Percentiles rank a stretch among this genome's conserved stretches.
Evolutionary conservation across 2,329 filamentous ascomycete genomes (phyloP).

Genomic region (Fusarium agapanthi): DNA sequence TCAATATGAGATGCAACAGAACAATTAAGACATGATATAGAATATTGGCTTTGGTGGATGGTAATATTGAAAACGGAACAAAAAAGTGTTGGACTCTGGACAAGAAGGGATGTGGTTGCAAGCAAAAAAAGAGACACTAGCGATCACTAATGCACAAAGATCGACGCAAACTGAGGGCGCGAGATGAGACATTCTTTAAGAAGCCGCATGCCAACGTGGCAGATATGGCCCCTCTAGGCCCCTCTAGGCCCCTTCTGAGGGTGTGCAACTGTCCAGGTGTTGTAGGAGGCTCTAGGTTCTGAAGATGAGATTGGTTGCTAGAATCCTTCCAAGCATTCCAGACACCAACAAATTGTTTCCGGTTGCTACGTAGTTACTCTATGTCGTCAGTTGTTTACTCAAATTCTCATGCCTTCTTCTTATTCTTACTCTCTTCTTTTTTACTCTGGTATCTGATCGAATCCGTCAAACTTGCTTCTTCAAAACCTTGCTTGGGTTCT

Average conservation of each 20-base stretch:
- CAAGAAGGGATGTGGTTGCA: slow-evolving; percentile 3
- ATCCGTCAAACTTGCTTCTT: slow-evolving; percentile 1
- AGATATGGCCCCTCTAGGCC: background rate
- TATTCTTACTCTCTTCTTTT: background rate
- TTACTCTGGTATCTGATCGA: background rate
- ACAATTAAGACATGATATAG: background rate
- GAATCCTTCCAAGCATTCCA: slow-evolving; percentile 21
- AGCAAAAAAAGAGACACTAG: slow-evolving; percentile 13
- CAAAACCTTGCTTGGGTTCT: background rate
- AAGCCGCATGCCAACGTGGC: slow-evolving; percentile 31
- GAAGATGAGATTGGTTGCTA: slow-evolving; percentile 11
- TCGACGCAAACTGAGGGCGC: slow-evolving; percentile 19
- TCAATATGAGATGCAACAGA: background rate
- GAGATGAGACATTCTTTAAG: slow-evolving; percentile 26
- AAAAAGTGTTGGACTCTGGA: background rate
- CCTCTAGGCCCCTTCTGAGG: background rate
- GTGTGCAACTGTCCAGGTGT: slow-evolving; percentile 6
- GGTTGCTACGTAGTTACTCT: slow-evolving; percentile 21
- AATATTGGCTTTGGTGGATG: background rate
- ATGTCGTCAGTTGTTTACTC: slow-evolving; percentile 18
- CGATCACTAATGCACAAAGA: slow-evolving; percentile 18
- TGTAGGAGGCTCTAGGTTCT: slow-evolving; percentile 17
- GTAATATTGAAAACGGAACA: background rate
- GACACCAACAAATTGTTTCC: slow-evolving; percentile 10
- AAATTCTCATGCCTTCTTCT: background rate